phyloP scores from a whole-genome alignment of 768 basidiomycete species.

The Rhizopogon vinicolor region DNA sequence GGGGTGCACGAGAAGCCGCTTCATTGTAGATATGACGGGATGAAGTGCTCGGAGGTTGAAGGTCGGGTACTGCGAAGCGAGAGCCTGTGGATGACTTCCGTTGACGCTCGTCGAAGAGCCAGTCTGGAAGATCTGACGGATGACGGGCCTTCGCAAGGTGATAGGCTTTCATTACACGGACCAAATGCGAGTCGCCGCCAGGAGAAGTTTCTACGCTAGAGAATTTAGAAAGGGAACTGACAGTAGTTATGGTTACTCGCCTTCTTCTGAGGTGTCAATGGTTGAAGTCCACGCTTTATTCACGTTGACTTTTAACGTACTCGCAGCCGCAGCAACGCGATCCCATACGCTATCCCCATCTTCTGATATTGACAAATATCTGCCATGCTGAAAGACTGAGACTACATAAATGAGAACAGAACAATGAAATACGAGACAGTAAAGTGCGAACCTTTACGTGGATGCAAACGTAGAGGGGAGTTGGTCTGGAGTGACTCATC shows the following conservation, averaged over 20 bases:
- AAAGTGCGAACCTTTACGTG: not conserved
- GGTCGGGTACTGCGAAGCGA: conserved; percentile 8
- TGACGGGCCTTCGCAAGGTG: conserved; percentile 56
- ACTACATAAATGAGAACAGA: not conserved
- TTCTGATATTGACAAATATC: conserved; percentile 13
- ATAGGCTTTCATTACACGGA: conserved; percentile 64
- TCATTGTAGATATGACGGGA: conserved; percentile 36
- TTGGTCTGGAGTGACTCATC: not conserved
- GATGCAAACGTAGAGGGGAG: not conserved
- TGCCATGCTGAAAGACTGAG: not conserved
- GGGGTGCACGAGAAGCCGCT: conserved; percentile 14
- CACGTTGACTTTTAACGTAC: conserved; percentile 50
- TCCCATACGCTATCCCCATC: conserved; percentile 51
- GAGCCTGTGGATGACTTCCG: conserved; percentile 26
- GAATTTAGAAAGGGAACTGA: not conserved
- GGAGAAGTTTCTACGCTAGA: conserved; percentile 38
- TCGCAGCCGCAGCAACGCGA: conserved; percentile 48
- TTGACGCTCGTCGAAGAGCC: conserved; percentile 61
- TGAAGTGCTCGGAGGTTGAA: conserved; percentile 15
- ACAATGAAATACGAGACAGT: not conserved
- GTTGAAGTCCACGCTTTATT: conserved; percentile 52
- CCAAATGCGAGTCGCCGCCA: conserved; percentile 56
- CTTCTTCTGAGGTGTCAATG: conserved; percentile 37
- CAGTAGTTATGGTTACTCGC: conserved; percentile 20
- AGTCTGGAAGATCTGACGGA: conserved; percentile 55